Conservation (phyloP, 169 alveolate species). For the Cryptosporidium felis region DNA sequence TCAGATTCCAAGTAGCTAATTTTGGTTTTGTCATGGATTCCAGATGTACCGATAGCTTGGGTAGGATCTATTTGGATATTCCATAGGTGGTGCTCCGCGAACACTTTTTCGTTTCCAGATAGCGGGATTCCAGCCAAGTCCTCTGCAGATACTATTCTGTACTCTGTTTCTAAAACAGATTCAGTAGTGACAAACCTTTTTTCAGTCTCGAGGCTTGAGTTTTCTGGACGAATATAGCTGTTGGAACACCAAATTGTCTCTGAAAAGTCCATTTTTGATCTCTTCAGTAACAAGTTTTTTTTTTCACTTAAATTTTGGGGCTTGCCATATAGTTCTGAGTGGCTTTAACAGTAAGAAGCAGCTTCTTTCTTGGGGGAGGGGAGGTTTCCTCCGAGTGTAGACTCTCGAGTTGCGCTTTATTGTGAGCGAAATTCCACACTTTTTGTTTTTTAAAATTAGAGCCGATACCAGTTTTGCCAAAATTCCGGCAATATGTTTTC, state of each 20-base stretch:
- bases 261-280: constrained; percentile 28
- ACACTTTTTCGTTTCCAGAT: constrained; percentile 52
- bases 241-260: constrained; percentile 67
- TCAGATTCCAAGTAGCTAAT: not conserved
- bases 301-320: too few relatives aligned
- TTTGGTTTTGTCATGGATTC: not conserved
- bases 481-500: not conserved
- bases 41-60: not conserved
- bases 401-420: too few relatives aligned
- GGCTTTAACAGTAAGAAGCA: too few relatives aligned
- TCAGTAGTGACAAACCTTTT: constrained; percentile 7
- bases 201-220: not conserved
- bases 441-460: too few relatives aligned
- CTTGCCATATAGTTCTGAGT: too few relatives aligned
- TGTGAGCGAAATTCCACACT: too few relatives aligned
- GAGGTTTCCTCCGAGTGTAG: too few relatives aligned
- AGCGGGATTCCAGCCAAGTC: constrained; percentile 38
- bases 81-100: constrained; percentile 69
- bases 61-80: not conserved
- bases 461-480: too few relatives aligned
- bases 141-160: constrained; percentile 26
- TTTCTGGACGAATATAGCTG: constrained; percentile 25
- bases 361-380: too few relatives aligned
- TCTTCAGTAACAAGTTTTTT: too few relatives aligned
- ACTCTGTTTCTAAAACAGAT: constrained; percentile 50